These are phyloP conservation scores for Erysimum cheiri DNA, from an alignment of 441 rosid genomes.

Conservation along the genomic window DNA sequence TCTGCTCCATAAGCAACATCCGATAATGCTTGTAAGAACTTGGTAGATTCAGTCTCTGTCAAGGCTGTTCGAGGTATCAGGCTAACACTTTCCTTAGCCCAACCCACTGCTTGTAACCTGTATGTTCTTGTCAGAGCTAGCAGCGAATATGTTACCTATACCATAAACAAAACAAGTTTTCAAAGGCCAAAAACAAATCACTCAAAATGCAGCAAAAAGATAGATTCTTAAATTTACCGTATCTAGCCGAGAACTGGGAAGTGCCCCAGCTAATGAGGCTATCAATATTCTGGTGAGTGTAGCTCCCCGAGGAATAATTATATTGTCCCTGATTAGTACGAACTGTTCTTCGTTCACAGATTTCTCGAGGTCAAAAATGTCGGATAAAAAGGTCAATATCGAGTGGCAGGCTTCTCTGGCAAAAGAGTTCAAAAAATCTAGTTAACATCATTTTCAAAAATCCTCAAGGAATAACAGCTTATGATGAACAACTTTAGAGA, in stretches of 20 bases:
- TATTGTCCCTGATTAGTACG: conserved; percentile 65
- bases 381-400: conserved; percentile 90
- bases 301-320: conserved; percentile 88
- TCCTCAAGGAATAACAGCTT: conserved; percentile 3
- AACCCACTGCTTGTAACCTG: conserved; percentile 67
- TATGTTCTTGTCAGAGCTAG: conserved; percentile 79
- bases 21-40: conserved; percentile 74
- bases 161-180: no score
- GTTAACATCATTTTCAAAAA: conserved; percentile 22
- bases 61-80: conserved; percentile 81
- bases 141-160: conserved; percentile 79
- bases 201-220: not conserved
- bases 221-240: conserved; percentile 53
- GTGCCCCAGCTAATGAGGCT: conserved; percentile 94
- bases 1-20: conserved; percentile 81
- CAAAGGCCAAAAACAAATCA: conserved; percentile 20
- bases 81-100: conserved; percentile 75
- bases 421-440: conserved; percentile 26
- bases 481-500: conserved; percentile 8
- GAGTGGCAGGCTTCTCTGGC: conserved; percentile 98
- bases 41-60: conserved; percentile 72
- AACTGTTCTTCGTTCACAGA: conserved; percentile 68
- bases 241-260: conserved; percentile 93
- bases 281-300: conserved; percentile 78
- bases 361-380: conserved; percentile 84